phyloP scores from a whole-genome alignment of 306 rosid genomes.

The Cajanus cajan region DNA sequence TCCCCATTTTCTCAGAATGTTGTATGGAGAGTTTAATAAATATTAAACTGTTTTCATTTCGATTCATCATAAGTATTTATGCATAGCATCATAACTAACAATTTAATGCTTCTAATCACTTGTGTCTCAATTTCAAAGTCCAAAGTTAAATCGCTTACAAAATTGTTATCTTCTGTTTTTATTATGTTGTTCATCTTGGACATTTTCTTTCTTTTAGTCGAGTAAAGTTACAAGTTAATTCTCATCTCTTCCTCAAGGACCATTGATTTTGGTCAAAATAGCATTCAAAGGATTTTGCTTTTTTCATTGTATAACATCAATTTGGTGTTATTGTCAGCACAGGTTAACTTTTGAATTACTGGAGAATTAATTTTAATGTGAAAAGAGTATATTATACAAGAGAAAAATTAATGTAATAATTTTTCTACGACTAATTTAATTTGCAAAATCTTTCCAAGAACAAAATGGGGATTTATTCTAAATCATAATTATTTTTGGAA shows the following conservation, averaged over 20 bases:
- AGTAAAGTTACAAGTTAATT: background rate
- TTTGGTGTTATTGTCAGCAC: background rate
- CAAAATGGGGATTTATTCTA: background rate
- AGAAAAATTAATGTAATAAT: background rate
- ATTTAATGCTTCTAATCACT: background rate
- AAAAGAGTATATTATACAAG: background rate
- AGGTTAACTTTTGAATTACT: background rate
- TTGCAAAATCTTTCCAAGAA: background rate
- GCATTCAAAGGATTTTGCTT: background rate
- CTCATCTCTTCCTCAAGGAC: background rate
- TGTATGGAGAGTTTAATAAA: background rate
- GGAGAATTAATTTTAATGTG: background rate
- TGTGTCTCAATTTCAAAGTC: background rate
- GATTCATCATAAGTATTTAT: background rate
- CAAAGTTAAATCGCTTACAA: background rate
- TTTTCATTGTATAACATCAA: background rate
- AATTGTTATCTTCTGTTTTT: background rate
- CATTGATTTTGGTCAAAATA: background rate
- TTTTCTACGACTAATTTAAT: background rate
- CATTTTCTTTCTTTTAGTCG: background rate
- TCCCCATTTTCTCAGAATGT: background rate
- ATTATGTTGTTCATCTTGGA: background rate
- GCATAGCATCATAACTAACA: background rate
- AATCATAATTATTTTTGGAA: background rate
- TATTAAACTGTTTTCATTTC: background rate